Base-by-base conservation (phyloP, 2,329 filamentous ascomycete genomes). In the Botryotinia globosa region DNA sequence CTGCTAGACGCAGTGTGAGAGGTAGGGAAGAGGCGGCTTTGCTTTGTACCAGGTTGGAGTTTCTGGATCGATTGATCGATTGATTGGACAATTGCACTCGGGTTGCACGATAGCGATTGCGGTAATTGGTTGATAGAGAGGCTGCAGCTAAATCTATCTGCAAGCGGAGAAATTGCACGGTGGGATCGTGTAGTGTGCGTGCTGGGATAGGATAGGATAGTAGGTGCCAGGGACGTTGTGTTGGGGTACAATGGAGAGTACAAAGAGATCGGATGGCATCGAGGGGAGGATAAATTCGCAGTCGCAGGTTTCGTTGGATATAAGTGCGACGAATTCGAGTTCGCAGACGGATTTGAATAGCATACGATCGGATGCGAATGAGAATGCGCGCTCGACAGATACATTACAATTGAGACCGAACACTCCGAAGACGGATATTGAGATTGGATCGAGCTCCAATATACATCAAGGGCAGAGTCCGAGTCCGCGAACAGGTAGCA, bases 161-260 rank as follows among this genome's bases (percentile, higher is more conserved):
- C 34, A 42, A 25, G 37, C 14, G 14, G 34, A n/a, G 25, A 62
- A 29, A 62, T 74, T 69, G 73, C 73, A 72, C 32, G 54, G 16
- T n/a, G 9, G 22, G n/a, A 56, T 56, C 8, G 51, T 29, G 6
- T 54, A 54, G 51, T 16, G 51, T 54, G 51, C 25, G 51, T 29
- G 51, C 51, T 54, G 51, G 54, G 64, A 67, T 67, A 32, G n/a
- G 44, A 25, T 16, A 18, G 4, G 63, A 34, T 25, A 66, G 25
- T 18, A 37, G 44, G 61, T 63, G 39, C 25, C 20, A n/a, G 64
- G 44, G 45, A 29, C n/a, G 42, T 18, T 56, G 51, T 56, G 12
- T 25, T 42, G 14, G 22, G 22, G 18, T 51, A 25, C 2, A 29
- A 39, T 37, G 29, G 64, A 32, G 25, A n/a, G 44, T 29, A 56